Evolutionary conservation across 192 early-diverging fungal species (phyloP).

Genomic region (Entrophospora sp.): DNA sequence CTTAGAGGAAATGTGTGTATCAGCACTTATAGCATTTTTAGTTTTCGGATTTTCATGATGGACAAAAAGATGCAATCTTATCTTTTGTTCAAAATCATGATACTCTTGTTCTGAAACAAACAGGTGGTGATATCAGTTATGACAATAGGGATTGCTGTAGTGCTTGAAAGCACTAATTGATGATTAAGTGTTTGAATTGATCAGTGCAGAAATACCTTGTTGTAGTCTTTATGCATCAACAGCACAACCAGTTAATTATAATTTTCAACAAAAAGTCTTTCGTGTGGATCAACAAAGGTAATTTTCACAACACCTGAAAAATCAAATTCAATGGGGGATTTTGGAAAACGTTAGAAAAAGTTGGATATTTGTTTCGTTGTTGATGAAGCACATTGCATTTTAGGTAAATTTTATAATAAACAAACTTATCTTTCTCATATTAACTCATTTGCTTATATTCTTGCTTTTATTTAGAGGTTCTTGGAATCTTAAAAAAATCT

Average conservation of each 20-base stretch:
- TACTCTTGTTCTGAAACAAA: background rate
- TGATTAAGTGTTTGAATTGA: constrained; percentile 76
- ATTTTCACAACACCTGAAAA: constrained; percentile 85
- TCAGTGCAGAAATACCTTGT: constrained; percentile 26
- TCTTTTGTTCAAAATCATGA: background rate
- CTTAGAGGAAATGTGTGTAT: background rate
- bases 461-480: constrained; percentile 94
- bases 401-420: background rate
- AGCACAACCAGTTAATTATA: constrained; percentile 42
- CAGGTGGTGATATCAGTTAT: background rate
- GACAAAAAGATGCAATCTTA: background rate
- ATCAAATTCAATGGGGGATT: constrained; percentile 41
- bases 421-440: background rate
- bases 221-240: constrained; percentile 49
- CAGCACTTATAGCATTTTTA: background rate
- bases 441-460: constrained; percentile 68
- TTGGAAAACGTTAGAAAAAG: constrained; percentile 42
- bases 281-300: constrained; percentile 39
- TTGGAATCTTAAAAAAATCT: constrained; percentile 66
- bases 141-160: constrained; percentile 60
- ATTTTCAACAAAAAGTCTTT: constrained; percentile 29
- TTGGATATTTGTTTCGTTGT: constrained; percentile 69
- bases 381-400: constrained; percentile 86
- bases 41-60: background rate
- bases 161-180: constrained; percentile 95